Base-by-base conservation (phyloP, 1,284 basidiomycete genomes). In the Irpex sp. region DNA sequence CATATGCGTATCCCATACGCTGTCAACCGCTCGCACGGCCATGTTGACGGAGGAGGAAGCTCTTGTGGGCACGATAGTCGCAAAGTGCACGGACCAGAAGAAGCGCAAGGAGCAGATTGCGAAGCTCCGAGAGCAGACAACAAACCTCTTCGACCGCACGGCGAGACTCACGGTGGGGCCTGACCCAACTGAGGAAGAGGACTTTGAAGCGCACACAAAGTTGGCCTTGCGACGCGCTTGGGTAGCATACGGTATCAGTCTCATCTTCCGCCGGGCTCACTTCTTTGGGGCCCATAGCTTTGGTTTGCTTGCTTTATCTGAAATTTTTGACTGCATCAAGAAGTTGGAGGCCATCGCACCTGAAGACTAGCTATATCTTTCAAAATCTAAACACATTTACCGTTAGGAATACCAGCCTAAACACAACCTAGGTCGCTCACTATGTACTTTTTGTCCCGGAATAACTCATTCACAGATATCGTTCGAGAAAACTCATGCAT, bases 281-380 rank as follows among this genome's bases (percentile, higher is more conserved):
- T 35, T 47, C 13, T 87, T 87, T 66, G 87, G 86, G 1, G 82
- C 81, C 17, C 77, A 79, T 49, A 86, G 83, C 68, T 88, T 87
- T 70, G 78, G 80, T 33, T 86, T 83, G 81, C 69, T 88, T 17
- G 79, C 83, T 1, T 73, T 88, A 31, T 80, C 81, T 3, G 77
- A 76, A 7, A 76, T 86, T 47, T 86, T 88, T 61, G 76, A 77
- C 33, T 69, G 69, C 0, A 73, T 76, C 35, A 75, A 71, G 62
- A 71, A 70, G 13, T 70, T 77, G 53, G 76, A 77, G 56, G 67
- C 72, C 35, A 65, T 58, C 21, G 9, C 19, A 58, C 15, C 37
- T 15, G n/a, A 13, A 47, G 36, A n/a, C 33, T 31, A 56, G 31
- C 17, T 26, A 33, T 49, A 49, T 59, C n/a, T 33, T 0, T 50